Evolutionary conservation across 495 filamentous ascomycete genomes (phyloP).

Genomic region (Penicillium psychrofluorescens): DNA sequence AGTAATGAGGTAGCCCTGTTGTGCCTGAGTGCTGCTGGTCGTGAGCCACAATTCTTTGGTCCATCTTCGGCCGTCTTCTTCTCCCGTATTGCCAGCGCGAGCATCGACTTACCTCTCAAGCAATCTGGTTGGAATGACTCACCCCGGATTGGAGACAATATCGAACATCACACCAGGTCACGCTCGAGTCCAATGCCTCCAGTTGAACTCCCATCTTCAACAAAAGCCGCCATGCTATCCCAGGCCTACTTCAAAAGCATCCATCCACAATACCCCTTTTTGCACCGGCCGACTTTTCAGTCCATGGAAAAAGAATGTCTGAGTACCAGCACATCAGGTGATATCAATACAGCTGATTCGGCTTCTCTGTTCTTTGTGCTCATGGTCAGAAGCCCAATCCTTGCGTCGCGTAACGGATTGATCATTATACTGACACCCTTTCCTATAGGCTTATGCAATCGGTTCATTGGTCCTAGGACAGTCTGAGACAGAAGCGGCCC

Average conservation of each 20-base stretch:
- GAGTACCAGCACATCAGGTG: too few relatives aligned
- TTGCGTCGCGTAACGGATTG: too few relatives aligned
- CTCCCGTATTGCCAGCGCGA: too few relatives aligned
- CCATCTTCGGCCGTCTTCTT: too few relatives aligned
- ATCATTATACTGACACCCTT: too few relatives aligned
- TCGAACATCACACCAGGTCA: not conserved
- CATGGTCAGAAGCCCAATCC: conserved; percentile 1
- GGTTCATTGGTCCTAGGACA: conserved; percentile 3
- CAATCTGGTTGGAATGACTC: too few relatives aligned
- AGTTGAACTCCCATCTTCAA: not conserved
- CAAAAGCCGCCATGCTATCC: not conserved
- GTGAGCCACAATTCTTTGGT: too few relatives aligned
- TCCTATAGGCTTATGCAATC: conserved; percentile 10
- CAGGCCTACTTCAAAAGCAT: conserved; percentile 12
- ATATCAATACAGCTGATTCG: not conserved
- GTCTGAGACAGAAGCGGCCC: too few relatives aligned
- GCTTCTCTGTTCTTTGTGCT: conserved; percentile 5
- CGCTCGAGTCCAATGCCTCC: conserved; percentile 1
- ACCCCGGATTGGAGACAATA: not conserved
- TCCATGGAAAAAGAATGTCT: not conserved
- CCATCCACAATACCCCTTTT: conserved; percentile 13
- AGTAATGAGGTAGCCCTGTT: too few relatives aligned
- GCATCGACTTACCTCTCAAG: too few relatives aligned
- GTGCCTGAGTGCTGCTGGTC: too few relatives aligned
- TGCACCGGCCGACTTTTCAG: conserved; percentile 12